These are phyloP conservation scores for Candida taoyuanica DNA, from an alignment of 805 yeast species.

Conservation along the genomic window DNA sequence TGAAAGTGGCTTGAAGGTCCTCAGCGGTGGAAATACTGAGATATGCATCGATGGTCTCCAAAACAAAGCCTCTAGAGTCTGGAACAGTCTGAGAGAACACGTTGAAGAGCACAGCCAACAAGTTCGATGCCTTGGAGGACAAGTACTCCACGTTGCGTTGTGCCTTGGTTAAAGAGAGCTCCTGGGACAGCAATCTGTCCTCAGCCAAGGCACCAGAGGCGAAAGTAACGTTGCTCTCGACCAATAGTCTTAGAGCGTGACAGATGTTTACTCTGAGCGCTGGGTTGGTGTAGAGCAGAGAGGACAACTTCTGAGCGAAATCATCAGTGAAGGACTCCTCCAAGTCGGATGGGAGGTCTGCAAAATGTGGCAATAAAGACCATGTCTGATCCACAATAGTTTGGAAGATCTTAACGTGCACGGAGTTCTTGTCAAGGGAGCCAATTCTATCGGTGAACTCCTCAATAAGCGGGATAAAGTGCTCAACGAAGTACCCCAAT, in stretches of 20 bases:
- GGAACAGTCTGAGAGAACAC: constrained; percentile 87
- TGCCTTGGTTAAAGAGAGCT: constrained; percentile 55
- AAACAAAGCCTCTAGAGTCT: constrained; percentile 75
- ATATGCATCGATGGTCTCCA: constrained; percentile 82
- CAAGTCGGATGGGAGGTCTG: constrained; percentile 81
- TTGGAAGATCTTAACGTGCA: constrained; percentile 71
- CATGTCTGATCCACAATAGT: constrained; percentile 90
- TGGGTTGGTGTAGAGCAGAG: constrained; percentile 66
- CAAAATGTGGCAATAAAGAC: constrained; percentile 85
- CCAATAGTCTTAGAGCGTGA: constrained; percentile 71
- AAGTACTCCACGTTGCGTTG: constrained; percentile 56
- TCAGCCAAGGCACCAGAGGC: constrained; percentile 53
- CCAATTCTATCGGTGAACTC: constrained; percentile 47
- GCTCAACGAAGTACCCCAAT: constrained; percentile 54
- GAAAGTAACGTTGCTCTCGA: constrained; percentile 68
- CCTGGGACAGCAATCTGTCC: constrained; percentile 54
- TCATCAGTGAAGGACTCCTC: constrained; percentile 57
- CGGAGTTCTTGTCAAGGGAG: constrained; percentile 46
- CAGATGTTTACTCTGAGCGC: constrained; percentile 79
- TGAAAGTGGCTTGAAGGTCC: constrained; percentile 72
- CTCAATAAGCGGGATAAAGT: constrained; percentile 62
- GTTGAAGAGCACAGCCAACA: constrained; percentile 84
- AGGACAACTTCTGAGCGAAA: constrained; percentile 75
- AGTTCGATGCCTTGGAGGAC: constrained; percentile 61
- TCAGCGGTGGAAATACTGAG: constrained; percentile 61